phyloP scores from a whole-genome alignment of 352 stramenopile species.

The Globisporangium spinosum region DNA sequence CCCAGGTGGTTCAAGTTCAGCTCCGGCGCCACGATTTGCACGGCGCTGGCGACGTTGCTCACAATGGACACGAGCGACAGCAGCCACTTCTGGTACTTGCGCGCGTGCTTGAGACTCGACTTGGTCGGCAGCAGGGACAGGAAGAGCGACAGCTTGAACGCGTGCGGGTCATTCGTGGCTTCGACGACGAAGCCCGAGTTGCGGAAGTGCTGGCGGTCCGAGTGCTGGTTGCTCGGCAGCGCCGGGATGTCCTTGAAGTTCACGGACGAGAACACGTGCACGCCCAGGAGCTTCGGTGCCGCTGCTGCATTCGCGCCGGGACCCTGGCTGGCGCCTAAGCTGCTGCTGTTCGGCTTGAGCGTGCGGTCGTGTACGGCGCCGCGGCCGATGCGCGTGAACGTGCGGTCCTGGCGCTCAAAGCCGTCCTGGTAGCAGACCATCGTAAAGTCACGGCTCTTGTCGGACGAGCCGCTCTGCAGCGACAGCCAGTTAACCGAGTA shows the following conservation, averaged over 20 bases:
- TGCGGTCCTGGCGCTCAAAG: constrained; percentile 41
- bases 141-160: constrained; percentile 48
- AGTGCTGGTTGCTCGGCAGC: constrained; percentile 41
- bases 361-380: constrained; percentile 19
- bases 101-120: constrained; percentile 36
- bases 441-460: constrained; percentile 58
- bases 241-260: constrained; percentile 63
- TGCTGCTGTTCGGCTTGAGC: constrained; percentile 4
- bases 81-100: constrained; percentile 60
- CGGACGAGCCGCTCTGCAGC: constrained; percentile 35
- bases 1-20: constrained; percentile 22
- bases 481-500: constrained; percentile 71
- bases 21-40: constrained; percentile 23
- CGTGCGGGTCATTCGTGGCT: constrained; percentile 33
- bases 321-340: not conserved
- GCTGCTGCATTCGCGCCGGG: not conserved
- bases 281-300: constrained; percentile 36
- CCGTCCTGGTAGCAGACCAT: constrained; percentile 70
- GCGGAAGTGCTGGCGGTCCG: constrained; percentile 49
- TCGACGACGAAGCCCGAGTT: constrained; percentile 68
- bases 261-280: constrained; percentile 56
- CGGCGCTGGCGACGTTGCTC: constrained; percentile 33
- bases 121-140: constrained; percentile 54
- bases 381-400: constrained; percentile 25
- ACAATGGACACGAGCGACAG: constrained; percentile 33